These are phyloP conservation scores for Calonectria fujianensis DNA, from an alignment of 2,329 filamentous ascomycete genomes.

Conservation along the genomic window DNA sequence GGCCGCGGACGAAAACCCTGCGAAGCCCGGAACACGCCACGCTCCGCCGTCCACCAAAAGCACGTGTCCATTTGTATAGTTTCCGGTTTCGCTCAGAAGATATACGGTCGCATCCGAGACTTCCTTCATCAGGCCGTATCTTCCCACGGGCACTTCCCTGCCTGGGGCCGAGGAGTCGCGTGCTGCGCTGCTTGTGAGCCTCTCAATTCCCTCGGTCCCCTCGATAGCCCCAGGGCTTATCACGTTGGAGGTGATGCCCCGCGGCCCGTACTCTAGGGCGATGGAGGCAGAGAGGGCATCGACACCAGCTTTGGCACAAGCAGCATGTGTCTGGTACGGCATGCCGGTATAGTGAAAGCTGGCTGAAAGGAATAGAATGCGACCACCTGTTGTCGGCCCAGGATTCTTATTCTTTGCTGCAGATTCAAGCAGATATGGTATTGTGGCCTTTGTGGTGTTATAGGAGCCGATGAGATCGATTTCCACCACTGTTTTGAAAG, in stretches of 20 bases:
- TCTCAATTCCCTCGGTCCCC: conserved; percentile 20
- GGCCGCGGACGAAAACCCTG: conserved; percentile 1
- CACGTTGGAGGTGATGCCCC: conserved; percentile 32
- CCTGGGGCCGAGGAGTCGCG: background rate
- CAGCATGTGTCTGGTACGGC: conserved; percentile 31
- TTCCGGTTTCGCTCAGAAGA: conserved; percentile 30
- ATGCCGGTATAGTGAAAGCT: conserved; percentile 35
- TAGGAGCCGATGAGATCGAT: conserved; percentile 35
- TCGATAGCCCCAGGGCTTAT: conserved; percentile 20
- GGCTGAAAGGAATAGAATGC: conserved; percentile 35
- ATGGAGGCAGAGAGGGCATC: conserved; percentile 27
- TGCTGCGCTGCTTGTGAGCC: background rate
- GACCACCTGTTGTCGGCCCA: conserved; percentile 1
- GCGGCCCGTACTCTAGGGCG: conserved; percentile 20
- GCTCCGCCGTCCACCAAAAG: conserved; percentile 22
- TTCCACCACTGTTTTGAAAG: conserved; percentile 37
- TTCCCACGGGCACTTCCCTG: conserved; percentile 19
- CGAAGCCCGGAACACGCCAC: conserved; percentile 8
- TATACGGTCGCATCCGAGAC: conserved; percentile 31
- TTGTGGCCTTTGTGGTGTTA: conserved; percentile 24
- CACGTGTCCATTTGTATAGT: conserved; percentile 28
- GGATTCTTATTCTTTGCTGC: conserved; percentile 19
- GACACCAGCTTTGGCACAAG: conserved; percentile 21
- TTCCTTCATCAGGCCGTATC: conserved; percentile 22
- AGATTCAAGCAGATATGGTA: conserved; percentile 11